phyloP scores from a whole-genome alignment of 1,139 yeast genomes.

The Suhomyces chickasaworum region DNA sequence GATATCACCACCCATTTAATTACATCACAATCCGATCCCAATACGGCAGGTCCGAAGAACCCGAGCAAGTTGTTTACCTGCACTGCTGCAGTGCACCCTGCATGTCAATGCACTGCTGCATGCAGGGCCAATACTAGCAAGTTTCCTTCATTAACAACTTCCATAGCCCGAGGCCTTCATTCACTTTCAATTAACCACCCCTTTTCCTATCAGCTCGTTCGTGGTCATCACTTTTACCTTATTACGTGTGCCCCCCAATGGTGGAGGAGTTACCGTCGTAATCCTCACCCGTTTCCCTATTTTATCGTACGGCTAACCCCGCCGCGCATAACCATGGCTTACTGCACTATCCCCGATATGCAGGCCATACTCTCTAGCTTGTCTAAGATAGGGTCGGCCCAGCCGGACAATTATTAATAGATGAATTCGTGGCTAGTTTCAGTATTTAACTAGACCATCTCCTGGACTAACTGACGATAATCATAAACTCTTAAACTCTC shows the following conservation, averaged over 20 bases:
- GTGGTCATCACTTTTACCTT: slow-evolving; percentile 5
- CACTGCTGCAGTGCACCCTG: not conserved
- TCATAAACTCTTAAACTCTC: not conserved
- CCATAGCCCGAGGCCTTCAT: not conserved
- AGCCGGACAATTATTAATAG: slow-evolving; percentile 4
- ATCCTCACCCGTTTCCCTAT: not conserved
- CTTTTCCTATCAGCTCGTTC: slow-evolving; percentile 2
- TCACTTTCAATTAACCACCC: not conserved
- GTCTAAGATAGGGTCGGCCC: slow-evolving; percentile 4
- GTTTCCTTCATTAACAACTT: not conserved
- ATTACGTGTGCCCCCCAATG: slow-evolving; percentile 12
- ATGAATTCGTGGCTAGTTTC: not conserved
- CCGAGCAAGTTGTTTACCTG: not conserved
- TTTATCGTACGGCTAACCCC: slow-evolving; percentile 5
- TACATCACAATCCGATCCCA: no score
- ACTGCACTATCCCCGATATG: slow-evolving; percentile 5
- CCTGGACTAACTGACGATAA: not conserved
- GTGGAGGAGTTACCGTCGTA: slow-evolving; percentile 14
- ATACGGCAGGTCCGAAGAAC: slow-evolving; percentile 4
- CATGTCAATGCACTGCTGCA: not conserved
- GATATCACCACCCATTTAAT: no score
- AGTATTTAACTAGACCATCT: not conserved
- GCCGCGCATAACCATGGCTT: not conserved
- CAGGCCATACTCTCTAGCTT: slow-evolving; percentile 3
- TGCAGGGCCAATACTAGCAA: not conserved